These are phyloP conservation scores for Dittrichia graveolens DNA, from an alignment of 129 eudicot genomes.

Conservation along the genomic window DNA sequence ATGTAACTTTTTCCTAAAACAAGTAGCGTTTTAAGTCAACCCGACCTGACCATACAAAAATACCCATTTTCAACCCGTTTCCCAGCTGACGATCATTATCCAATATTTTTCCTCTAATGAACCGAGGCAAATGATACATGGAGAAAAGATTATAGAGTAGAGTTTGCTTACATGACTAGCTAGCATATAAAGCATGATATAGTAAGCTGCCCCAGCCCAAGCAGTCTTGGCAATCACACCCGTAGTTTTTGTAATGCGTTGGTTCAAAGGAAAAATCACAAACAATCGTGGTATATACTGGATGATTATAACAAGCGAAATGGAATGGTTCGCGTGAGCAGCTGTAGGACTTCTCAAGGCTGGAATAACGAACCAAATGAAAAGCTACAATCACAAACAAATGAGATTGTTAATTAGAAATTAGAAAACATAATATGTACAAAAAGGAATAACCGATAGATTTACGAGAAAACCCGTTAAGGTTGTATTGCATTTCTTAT, in stretches of 20 bases:
- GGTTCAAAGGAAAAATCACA: constrained; percentile 75
- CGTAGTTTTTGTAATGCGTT: constrained; percentile 65
- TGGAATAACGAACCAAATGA: constrained; percentile 69
- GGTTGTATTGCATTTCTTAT: too few relatives aligned
- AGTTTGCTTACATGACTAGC: constrained; percentile 85
- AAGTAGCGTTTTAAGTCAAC: too few relatives aligned
- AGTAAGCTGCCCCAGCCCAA: constrained; percentile 89
- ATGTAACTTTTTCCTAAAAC: too few relatives aligned
- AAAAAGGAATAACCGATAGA: too few relatives aligned
- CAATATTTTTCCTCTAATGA: constrained; percentile 7
- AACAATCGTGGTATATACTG: constrained; percentile 79
- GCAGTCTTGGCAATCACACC: constrained; percentile 81
- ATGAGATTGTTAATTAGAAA: neutral
- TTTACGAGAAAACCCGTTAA: too few relatives aligned
- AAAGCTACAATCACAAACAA: constrained; percentile 50
- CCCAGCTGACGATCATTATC: neutral
- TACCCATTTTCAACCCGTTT: too few relatives aligned
- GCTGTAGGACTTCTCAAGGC: constrained; percentile 35
- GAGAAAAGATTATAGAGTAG: neutral
- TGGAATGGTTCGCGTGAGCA: constrained; percentile 58
- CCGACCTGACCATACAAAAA: too few relatives aligned
- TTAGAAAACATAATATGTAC: too few relatives aligned
- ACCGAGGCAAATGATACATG: neutral
- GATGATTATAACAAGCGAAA: constrained; percentile 67
- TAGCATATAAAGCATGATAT: constrained; percentile 69